Conservation (phyloP, 2,329 filamentous ascomycete genomes). For the Nemania serpens region DNA sequence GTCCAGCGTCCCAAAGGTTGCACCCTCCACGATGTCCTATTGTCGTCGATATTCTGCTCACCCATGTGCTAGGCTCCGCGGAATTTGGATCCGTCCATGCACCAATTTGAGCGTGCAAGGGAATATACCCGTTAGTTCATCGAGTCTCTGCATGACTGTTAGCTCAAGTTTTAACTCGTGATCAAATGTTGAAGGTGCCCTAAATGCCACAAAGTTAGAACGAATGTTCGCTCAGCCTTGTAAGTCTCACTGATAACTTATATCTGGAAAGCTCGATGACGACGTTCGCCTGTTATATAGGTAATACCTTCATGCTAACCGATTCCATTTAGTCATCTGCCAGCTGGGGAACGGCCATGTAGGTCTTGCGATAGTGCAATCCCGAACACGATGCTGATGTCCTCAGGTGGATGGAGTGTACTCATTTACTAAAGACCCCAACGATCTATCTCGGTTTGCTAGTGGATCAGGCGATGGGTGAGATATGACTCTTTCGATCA, state of each 20-base stretch:
- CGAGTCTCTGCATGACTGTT: neutral
- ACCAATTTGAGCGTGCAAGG: conserved; percentile 70
- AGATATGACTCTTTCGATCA: neutral
- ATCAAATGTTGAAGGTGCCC: conserved; percentile 48
- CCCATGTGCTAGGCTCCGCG: conserved; percentile 38
- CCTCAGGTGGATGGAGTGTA: conserved; percentile 78
- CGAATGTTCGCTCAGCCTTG: conserved; percentile 83
- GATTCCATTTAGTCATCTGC: conserved; percentile 53
- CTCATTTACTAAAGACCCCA: conserved; percentile 78
- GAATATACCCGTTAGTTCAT: conserved; percentile 21
- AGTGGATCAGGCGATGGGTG: conserved; percentile 84
- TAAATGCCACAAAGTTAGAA: conserved; percentile 76
- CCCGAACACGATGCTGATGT: conserved; percentile 7
- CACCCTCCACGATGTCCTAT: neutral
- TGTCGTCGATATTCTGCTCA: conserved; percentile 7
- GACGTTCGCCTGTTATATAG: neutral
- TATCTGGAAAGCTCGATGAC: too few relatives aligned
- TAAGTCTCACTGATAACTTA: conserved; percentile 43
- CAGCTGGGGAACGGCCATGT: conserved; percentile 87
- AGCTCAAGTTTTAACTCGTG: conserved; percentile 27
- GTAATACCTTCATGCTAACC: conserved; percentile 4
- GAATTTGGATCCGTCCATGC: conserved; percentile 29
- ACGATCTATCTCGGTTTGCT: conserved; percentile 73
- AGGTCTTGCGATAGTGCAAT: neutral
- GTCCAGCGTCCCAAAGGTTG: conserved; percentile 30